phyloP scores from a whole-genome alignment of 176 grass and related monocot genomes.

The Dactylis glomerata region DNA sequence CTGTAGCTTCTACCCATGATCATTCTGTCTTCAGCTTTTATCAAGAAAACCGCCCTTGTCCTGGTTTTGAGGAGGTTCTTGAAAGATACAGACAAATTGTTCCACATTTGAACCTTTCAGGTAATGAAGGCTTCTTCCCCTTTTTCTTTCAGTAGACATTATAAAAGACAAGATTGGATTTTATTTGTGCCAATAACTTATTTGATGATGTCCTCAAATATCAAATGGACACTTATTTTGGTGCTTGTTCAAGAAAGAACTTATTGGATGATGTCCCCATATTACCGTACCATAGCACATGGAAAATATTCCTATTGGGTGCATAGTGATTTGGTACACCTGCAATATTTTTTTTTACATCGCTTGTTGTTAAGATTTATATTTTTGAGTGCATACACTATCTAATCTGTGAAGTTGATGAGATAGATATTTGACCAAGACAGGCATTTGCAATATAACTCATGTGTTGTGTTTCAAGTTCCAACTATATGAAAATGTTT shows the following conservation, averaged over 20 bases:
- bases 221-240: not conserved
- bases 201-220: not conserved
- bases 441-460: not conserved
- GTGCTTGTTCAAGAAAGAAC: not conserved
- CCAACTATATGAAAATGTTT: not conserved
- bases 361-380: not conserved
- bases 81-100: slow-evolving; percentile 67
- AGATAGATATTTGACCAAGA: not conserved
- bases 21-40: slow-evolving; percentile 93
- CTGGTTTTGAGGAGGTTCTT: slow-evolving; percentile 94
- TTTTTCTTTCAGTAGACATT: not conserved
- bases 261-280: not conserved
- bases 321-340: not conserved
- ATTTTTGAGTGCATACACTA: not conserved
- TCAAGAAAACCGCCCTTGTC: slow-evolving; percentile 53
- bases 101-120: slow-evolving; percentile 90
- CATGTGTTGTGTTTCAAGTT: slow-evolving; percentile 17
- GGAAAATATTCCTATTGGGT: not conserved
- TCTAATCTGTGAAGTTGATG: not conserved
- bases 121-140: slow-evolving; percentile 10
- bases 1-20: slow-evolving; percentile 76
- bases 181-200: not conserved
- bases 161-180: not conserved
- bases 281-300: not conserved
- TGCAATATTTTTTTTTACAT: not conserved